A percentile compares a stretch with the other conserved stretches of the same genome.
These are phyloP conservation scores for Pluteus cervinus DNA, from an alignment of 768 basidiomycete species.

Conservation along the genomic window DNA sequence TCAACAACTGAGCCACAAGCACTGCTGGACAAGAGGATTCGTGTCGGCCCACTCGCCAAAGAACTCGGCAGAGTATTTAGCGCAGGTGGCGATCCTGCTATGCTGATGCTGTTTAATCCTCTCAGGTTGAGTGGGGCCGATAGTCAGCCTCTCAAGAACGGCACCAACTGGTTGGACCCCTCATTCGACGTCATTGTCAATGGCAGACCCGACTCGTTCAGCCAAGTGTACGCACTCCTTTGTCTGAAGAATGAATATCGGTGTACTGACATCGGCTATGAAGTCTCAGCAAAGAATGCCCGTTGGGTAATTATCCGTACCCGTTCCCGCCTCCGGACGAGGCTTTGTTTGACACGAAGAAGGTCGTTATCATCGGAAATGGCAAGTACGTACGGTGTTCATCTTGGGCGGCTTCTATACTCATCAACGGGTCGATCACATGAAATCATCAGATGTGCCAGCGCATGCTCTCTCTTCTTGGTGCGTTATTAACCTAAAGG, in stretches of 20 bases:
- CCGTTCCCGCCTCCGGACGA: slow-evolving; percentile 36
- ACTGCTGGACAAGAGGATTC: slow-evolving; percentile 43
- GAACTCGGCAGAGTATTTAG: slow-evolving; percentile 40
- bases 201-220: slow-evolving; percentile 43
- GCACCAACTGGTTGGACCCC: slow-evolving; percentile 41
- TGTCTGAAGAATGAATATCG: neutral
- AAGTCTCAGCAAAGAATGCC: slow-evolving; percentile 46
- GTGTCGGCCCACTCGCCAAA: slow-evolving; percentile 43
- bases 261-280: slow-evolving; percentile 21
- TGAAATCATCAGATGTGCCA: slow-evolving; percentile 32
- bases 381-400: slow-evolving; percentile 28
- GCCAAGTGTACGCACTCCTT: slow-evolving; percentile 30
- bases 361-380: slow-evolving; percentile 51
- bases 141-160: too few relatives aligned
- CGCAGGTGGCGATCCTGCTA: slow-evolving; percentile 37
- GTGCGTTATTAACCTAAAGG: too few relatives aligned
- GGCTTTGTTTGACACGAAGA: slow-evolving; percentile 41
- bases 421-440: slow-evolving; percentile 2
- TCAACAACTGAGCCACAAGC: slow-evolving; percentile 47
- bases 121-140: slow-evolving; percentile 42
- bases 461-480: slow-evolving; percentile 42
- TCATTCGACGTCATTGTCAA: slow-evolving; percentile 39
- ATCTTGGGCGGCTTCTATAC: neutral
- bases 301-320: too few relatives aligned
- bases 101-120: slow-evolving; percentile 43